Percentiles rank a stretch among this genome's conserved stretches.
These are phyloP conservation scores for Phytophthora fragariaefolia DNA, from an alignment of 352 stramenopile genomes.

Conservation along the genomic window DNA sequence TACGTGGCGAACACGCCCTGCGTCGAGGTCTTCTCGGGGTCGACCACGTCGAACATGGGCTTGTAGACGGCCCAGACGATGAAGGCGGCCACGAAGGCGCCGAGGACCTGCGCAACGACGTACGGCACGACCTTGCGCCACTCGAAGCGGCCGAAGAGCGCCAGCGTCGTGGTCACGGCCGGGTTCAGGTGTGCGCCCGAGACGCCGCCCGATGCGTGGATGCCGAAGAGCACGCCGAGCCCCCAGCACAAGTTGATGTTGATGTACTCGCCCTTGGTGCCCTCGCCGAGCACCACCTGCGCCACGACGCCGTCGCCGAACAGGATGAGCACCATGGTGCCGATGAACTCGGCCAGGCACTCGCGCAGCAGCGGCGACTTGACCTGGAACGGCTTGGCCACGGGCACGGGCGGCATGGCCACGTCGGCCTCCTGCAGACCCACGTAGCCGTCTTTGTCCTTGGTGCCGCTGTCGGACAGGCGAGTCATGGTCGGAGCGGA, in stretches of 20 bases:
- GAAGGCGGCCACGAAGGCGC: conserved; percentile 51
- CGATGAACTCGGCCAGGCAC: conserved; percentile 70
- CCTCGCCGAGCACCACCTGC: conserved; percentile 56
- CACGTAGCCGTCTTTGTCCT: conserved; percentile 40
- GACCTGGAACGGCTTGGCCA: conserved; percentile 36
- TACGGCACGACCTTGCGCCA: conserved; percentile 55
- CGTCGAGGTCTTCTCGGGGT: conserved; percentile 42
- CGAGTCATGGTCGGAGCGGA: conserved; percentile 17
- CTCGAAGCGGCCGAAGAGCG: conserved; percentile 52
- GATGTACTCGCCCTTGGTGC: conserved; percentile 58
- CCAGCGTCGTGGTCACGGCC: conserved; percentile 58
- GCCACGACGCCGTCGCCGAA: conserved; percentile 73
- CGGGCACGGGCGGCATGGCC: conserved; percentile 13
- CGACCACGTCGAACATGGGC: conserved; percentile 49
- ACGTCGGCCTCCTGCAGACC: conserved; percentile 38
- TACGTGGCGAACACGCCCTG: conserved; percentile 58
- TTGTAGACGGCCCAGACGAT: conserved; percentile 63
- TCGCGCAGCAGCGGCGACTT: conserved; percentile 56
- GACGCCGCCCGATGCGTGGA: conserved; percentile 56
- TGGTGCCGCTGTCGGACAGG: conserved; percentile 32
- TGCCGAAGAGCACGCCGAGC: conserved; percentile 63
- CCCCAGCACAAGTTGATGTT: conserved; percentile 70
- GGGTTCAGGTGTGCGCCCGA: conserved; percentile 69
- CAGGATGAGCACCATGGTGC: conserved; percentile 59
- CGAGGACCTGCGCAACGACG: conserved; percentile 48